Percentiles rank a stretch among this genome's conserved stretches.
phyloP scores from a whole-genome alignment of 805 yeast genomes.

The Starmera pachycereana region DNA sequence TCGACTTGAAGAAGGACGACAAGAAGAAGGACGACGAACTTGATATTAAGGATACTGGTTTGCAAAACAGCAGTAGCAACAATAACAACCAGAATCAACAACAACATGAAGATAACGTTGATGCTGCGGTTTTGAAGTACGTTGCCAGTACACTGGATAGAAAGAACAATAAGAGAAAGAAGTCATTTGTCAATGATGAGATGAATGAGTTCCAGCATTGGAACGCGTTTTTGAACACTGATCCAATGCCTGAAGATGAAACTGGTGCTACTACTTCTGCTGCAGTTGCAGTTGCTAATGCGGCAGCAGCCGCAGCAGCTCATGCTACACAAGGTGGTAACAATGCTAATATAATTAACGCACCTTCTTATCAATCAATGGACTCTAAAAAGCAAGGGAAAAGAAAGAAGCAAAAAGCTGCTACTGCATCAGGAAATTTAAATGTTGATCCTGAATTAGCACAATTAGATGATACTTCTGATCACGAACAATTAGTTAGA shows the following conservation, averaged over 20 bases:
- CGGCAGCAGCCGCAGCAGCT: conserved; percentile 22
- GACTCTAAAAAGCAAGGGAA: conserved; percentile 6
- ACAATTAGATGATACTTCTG: conserved; percentile 34
- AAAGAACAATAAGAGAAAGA: conserved; percentile 23
- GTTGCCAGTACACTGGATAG: conserved; percentile 54
- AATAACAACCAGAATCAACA: conserved; percentile 7
- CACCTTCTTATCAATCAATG: conserved; percentile 1
- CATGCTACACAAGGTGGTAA: conserved; percentile 7
- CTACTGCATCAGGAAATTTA: conserved; percentile 6
- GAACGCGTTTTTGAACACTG: conserved; percentile 19
- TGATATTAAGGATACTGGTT: conserved; percentile 1
- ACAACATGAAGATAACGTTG: conserved; percentile 40
- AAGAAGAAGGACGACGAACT: conserved; percentile 1
- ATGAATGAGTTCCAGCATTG: conserved; percentile 19
- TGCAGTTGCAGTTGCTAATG: conserved; percentile 23
- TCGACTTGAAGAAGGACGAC: conserved; percentile 14
- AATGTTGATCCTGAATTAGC: conserved; percentile 53
- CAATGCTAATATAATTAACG: conserved; percentile 3
- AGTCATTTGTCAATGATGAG: conserved; percentile 11
- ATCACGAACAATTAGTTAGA: conserved; percentile 56
- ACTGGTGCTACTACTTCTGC: conserved; percentile 10
- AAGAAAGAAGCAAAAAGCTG: conserved; percentile 1
- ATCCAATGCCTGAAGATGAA: conserved; percentile 13
- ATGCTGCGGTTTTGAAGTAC: conserved; percentile 67
- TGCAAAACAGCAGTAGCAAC: neutral